Base-by-base conservation (phyloP, 495 filamentous ascomycete species). In the Penicillium roqueforti region DNA sequence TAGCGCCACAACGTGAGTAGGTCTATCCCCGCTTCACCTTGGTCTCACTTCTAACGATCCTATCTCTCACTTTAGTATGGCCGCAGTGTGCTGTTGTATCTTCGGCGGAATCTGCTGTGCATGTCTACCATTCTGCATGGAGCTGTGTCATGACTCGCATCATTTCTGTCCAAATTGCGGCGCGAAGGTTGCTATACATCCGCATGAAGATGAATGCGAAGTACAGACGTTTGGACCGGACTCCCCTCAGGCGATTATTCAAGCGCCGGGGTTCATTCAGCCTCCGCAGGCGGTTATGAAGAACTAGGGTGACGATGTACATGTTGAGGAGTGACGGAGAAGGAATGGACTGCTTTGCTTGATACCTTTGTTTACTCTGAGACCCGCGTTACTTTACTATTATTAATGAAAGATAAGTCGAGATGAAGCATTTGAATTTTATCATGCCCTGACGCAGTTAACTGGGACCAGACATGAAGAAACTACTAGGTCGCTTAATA, bases 61-160 rank as follows among this genome's bases (percentile, higher is more conserved):
- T 60, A 43, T 14, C 1, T 3, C 11, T 22, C 16, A 8, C 29
- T 11, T 18, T n/a, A 60, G 58, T 20, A 51, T 54, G 50, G 58
- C 58, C 1, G 58, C 58, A 2, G 46, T 54, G 4, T 34, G 44
- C 25, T 60, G 58, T 20, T 60, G 58, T 60, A 50, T 60, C 6
- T 50, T 60, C 10, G 58, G 58, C 9, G 58, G 58, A 5, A 57
- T 60, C 25, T 36, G 29, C 40, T 56, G 55, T 9, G 58, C 58
- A 6, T 60, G 57, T 14, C 28, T 60, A n/a, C 58, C 58, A 0
- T 60, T 25, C 23, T 60, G 58, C 16, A 50, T 57, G 44, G 39
- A 60, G 36, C 57, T 60, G 58, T 60, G 58, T 18, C 58, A 60
- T 18, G 58, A 60, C 11, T 22, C 37, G 7, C 58, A 60, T 29